Evolutionary conservation across 164 flowering plant genomes (phyloP).

Genomic region (Houttuynia cordata): DNA sequence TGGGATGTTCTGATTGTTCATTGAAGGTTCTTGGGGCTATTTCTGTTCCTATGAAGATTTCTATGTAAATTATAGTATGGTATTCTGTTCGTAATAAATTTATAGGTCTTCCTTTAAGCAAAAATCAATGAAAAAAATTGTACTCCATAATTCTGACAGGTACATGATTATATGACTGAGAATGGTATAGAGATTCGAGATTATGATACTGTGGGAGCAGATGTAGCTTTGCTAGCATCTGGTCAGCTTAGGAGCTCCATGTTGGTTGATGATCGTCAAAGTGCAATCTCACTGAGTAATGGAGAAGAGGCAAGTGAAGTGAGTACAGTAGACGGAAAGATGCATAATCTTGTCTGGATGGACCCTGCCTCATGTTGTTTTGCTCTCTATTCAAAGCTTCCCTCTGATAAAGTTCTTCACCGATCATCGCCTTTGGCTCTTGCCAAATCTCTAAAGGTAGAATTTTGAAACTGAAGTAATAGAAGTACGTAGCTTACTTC

Average conservation of each 20-base stretch:
- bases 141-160: conserved; percentile 25
- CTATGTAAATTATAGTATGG: background rate
- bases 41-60: background rate
- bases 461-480: background rate
- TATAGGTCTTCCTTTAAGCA: too few species aligned
- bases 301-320: conserved; percentile 7
- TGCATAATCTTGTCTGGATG: conserved; percentile 43
- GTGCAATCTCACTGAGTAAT: background rate
- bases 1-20: background rate
- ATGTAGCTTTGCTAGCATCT: conserved; percentile 59
- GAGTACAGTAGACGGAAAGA: conserved; percentile 13
- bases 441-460: conserved; percentile 89
- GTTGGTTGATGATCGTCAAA: conserved; percentile 9
- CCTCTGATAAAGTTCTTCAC: conserved; percentile 45
- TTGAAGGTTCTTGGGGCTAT: background rate
- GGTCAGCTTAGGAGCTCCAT: conserved; percentile 27
- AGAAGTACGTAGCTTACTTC: background rate
- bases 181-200: conserved; percentile 68
- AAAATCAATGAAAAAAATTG: too few species aligned
- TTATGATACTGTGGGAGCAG: conserved; percentile 59
- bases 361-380: conserved; percentile 85
- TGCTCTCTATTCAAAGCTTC: conserved; percentile 70
- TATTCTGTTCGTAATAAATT: background rate
- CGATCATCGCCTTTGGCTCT: conserved; percentile 90
- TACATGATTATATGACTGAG: conserved; percentile 35